Base-by-base conservation (phyloP, 768 basidiomycete genomes). In the Xanthoconium stramineum region DNA sequence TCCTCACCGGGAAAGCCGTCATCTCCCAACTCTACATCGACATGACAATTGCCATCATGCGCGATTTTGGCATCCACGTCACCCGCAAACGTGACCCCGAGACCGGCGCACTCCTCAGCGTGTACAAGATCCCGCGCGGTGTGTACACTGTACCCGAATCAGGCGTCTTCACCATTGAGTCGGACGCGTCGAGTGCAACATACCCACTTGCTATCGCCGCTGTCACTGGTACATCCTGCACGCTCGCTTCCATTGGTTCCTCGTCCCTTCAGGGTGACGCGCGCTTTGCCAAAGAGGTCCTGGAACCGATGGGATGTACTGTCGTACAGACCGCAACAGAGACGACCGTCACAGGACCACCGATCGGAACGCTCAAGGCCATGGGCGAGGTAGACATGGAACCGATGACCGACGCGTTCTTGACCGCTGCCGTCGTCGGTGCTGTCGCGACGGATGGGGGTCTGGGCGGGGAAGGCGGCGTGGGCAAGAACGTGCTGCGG, bases 21-120 rank as follows among this genome's bases (percentile, higher is more conserved):
- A 98, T 99, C 69, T 97, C 94, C 6, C 96, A 98, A 74, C 94
- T 94, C 0, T 99, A 98, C 76, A 98, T 99, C 72, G 95, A 99
- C 75, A 98, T 98, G 97, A 98, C 97, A 10, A 89, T 97, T 62
- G 86, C 94, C 10, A 97, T 99, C 88, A 98, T 99, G 97, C 79
- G 79, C 59, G 83, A 88, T 9, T 99, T 99, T 69, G 96, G 94
- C 5, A 77, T 98, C 58, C 63, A 78, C 10, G 95, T 94, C 47
- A 73, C 74, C 17, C 83, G 96, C 46, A 79, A 88, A 55, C 69
- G 64, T 15, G 91, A 90, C 62, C 62, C 79, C 0, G 71, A 65
- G 30, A 81, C 82, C 0, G 88, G 91, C 6, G 80, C 82, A 48
- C 73, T 72, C 2, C 75, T 90, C 55, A 88, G 98, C 68, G 75